Evolutionary conservation across 495 filamentous ascomycete species (phyloP).

Genomic region (Glonium stellatum): DNA sequence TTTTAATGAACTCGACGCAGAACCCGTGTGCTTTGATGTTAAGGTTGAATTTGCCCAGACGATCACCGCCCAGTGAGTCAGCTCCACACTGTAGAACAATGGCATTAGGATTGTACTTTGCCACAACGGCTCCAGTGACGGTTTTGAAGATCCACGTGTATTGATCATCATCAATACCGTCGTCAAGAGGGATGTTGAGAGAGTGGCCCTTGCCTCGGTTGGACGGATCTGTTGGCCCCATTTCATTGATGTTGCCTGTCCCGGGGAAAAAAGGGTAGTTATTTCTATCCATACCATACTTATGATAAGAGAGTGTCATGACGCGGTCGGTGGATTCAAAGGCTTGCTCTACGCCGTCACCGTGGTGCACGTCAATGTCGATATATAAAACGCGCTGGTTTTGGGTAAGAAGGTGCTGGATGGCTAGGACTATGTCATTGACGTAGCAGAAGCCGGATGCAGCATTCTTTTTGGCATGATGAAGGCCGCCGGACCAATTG

Average conservation of each 20-base stretch:
- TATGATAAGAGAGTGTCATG: slow-evolving; percentile 94
- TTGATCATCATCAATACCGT: slow-evolving; percentile 86
- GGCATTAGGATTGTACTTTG: slow-evolving; percentile 69
- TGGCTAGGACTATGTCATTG: slow-evolving; percentile 95
- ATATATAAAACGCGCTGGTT: slow-evolving; percentile 93
- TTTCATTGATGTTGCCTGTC: slow-evolving; percentile 53
- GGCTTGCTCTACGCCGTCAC: slow-evolving; percentile 93
- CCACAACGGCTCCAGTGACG: slow-evolving; percentile 68
- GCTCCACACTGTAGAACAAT: slow-evolving; percentile 97
- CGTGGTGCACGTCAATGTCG: slow-evolving; percentile 97
- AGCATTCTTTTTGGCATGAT: slow-evolving; percentile 92
- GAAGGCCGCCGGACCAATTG: slow-evolving; percentile 98
- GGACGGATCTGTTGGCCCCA: slow-evolving; percentile 51
- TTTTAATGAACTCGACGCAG: slow-evolving; percentile 83
- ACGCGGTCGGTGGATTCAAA: slow-evolving; percentile 96
- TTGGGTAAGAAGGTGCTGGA: slow-evolving; percentile 79
- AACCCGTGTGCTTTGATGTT: slow-evolving; percentile 89
- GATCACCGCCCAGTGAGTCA: slow-evolving; percentile 87
- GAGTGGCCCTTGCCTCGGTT: slow-evolving; percentile 59
- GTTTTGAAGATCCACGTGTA: slow-evolving; percentile 79
- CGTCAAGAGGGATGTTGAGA: slow-evolving; percentile 61
- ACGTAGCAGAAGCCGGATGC: slow-evolving; percentile 97
- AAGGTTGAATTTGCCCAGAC: slow-evolving; percentile 91
- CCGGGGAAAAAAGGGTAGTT: slow-evolving; percentile 61
- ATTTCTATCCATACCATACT: slow-evolving; percentile 65